Evolutionary conservation across 2,329 filamentous ascomycete species (phyloP).

Genomic region (Aspergillus ibericus): DNA sequence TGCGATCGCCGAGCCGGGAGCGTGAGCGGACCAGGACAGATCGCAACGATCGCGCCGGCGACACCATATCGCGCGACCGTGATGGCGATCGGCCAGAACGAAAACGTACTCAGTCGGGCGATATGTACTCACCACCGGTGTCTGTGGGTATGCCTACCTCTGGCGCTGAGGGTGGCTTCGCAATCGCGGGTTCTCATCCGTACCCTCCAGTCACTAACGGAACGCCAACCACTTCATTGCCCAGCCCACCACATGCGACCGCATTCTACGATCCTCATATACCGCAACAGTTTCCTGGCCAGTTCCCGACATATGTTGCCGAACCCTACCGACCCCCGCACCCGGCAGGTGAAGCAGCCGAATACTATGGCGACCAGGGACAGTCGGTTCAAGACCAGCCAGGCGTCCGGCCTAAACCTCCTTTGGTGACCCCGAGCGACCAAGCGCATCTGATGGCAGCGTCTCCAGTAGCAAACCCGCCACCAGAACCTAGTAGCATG

Average conservation of each 20-base stretch:
- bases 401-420: constrained; percentile 56
- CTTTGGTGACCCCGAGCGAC: constrained; percentile 55
- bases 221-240: constrained; percentile 13
- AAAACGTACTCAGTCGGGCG: constrained; percentile 31
- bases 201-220: not conserved
- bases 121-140: constrained; percentile 25
- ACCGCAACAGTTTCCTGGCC: constrained; percentile 60
- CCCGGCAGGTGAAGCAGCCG: constrained; percentile 56
- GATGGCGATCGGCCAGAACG: constrained; percentile 25
- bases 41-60: constrained; percentile 24
- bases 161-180: constrained; percentile 15
- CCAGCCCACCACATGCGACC: constrained; percentile 25
- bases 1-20: constrained; percentile 31
- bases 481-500: constrained; percentile 58
- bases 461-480: constrained; percentile 52
- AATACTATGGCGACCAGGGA: constrained; percentile 64
- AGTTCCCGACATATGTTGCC: constrained; percentile 50
- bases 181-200: not conserved
- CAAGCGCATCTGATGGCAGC: constrained; percentile 59
- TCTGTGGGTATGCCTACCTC: constrained; percentile 23
- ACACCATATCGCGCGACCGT: constrained; percentile 16
- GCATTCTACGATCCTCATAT: constrained; percentile 49
- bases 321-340: constrained; percentile 49
- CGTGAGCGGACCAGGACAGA: constrained; percentile 23
- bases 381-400: constrained; percentile 61